Percentiles rank a stretch among this genome's conserved stretches.
Evolutionary conservation across 164 flowering plant genomes (phyloP).

Genomic region (Hamamelis virginiana): DNA sequence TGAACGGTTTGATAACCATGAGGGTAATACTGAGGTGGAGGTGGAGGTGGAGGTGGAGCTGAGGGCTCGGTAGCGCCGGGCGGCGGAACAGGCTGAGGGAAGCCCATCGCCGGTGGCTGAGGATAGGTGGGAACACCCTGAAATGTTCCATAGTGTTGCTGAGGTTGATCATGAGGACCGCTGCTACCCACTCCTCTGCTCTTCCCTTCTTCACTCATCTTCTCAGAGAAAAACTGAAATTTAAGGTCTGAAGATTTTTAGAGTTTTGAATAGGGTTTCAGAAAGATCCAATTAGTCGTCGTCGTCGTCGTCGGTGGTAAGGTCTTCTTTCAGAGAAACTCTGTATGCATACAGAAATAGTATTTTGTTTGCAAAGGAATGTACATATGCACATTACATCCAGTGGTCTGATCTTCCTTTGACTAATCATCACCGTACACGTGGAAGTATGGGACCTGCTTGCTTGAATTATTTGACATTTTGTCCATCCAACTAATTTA

Average conservation of each 20-base stretch:
- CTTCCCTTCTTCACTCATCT: slow-evolving; percentile 29
- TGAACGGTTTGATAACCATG: slow-evolving; percentile 60
- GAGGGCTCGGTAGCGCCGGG: slow-evolving; percentile 41
- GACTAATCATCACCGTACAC: background rate
- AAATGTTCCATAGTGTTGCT: slow-evolving; percentile 46
- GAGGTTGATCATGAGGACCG: slow-evolving; percentile 22
- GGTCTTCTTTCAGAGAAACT: no score
- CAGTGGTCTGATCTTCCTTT: background rate
- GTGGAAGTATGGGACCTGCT: background rate
- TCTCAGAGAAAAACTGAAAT: background rate
- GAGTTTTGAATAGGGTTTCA: no score
- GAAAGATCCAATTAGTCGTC: no score
- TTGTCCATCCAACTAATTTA: no score
- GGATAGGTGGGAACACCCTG: slow-evolving; percentile 52
- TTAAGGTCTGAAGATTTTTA: background rate
- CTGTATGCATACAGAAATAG: no score
- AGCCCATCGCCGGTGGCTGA: slow-evolving; percentile 40
- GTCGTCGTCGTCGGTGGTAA: no score
- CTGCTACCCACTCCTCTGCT: slow-evolving; percentile 11
- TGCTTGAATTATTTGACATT: no score
- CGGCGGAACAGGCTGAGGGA: slow-evolving; percentile 72
- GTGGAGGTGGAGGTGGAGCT: slow-evolving; percentile 26
- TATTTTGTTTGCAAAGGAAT: no score
- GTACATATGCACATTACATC: no score
- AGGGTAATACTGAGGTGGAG: slow-evolving; percentile 35